These are phyloP conservation scores for Penicillium daleae DNA, from an alignment of 495 filamentous ascomycete genomes.

Conservation along the genomic window DNA sequence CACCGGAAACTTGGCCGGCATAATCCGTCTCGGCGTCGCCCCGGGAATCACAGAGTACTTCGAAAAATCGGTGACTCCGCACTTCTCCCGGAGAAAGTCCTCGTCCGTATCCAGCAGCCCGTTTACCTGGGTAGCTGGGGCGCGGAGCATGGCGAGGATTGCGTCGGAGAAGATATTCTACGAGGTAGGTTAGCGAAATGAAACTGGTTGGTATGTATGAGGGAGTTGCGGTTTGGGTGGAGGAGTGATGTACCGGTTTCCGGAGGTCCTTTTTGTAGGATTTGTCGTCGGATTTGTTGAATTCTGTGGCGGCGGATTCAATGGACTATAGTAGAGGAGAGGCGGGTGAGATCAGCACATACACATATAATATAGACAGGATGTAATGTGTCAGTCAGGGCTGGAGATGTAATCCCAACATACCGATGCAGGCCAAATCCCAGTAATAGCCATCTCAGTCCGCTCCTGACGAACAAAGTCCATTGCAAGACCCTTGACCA, in stretches of 20 bases:
- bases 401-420: constrained; percentile 32
- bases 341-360: neutral
- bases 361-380: neutral
- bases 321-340: constrained; percentile 62
- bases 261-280: constrained; percentile 58
- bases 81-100: constrained; percentile 72
- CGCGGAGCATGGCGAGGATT: constrained; percentile 70
- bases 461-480: constrained; percentile 72
- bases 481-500: constrained; percentile 82
- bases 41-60: constrained; percentile 73
- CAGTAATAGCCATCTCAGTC: constrained; percentile 73
- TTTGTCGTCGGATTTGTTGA: constrained; percentile 42
- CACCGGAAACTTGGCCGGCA: constrained; percentile 73
- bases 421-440: constrained; percentile 80
- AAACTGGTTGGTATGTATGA: neutral
- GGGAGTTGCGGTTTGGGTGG: neutral
- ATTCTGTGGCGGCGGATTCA: constrained; percentile 71
- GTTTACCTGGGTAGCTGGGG: constrained; percentile 65
- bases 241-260: constrained; percentile 53
- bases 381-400: neutral
- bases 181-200: neutral
- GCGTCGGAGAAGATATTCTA: constrained; percentile 78
- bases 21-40: constrained; percentile 69
- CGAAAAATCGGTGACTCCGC: constrained; percentile 72
- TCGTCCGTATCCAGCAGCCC: constrained; percentile 77